These are phyloP conservation scores for Osmanthus fragrans DNA, from an alignment of 257 asterid genomes.

Conservation along the genomic window DNA sequence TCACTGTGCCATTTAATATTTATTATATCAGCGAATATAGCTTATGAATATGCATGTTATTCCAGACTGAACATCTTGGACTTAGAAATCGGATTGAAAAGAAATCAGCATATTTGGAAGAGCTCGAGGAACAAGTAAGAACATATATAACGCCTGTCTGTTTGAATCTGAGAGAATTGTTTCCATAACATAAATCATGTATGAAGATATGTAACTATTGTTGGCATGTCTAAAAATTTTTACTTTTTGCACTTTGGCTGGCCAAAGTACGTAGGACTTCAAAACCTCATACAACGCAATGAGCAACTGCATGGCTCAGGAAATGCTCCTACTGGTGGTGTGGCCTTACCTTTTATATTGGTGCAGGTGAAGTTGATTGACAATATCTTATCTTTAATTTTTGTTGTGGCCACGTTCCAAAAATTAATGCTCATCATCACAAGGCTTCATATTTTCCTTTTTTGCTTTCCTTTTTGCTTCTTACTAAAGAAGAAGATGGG, in stretches of 20 bases:
- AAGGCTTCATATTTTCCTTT: not conserved
- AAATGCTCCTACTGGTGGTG: slow-evolving; percentile 88
- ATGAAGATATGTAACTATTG: slow-evolving; percentile 12
- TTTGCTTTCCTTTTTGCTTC: too few species aligned
- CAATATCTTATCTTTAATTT: not conserved
- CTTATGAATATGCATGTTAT: slow-evolving; percentile 3
- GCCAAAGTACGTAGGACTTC: slow-evolving; percentile 69
- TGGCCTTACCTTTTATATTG: slow-evolving; percentile 84
- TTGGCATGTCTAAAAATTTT: slow-evolving; percentile 14
- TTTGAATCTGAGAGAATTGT: slow-evolving; percentile 11
- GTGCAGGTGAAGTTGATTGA: slow-evolving; percentile 68
- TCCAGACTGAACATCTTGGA: slow-evolving; percentile 66
- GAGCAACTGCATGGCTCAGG: slow-evolving; percentile 74
- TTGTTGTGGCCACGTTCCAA: not conserved
- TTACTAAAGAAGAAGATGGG: not conserved
- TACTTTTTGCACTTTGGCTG: slow-evolving; percentile 12
- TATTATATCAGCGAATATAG: slow-evolving; percentile 16
- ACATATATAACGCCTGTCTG: not conserved
- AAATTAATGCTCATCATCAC: not conserved
- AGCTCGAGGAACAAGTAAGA: slow-evolving; percentile 78
- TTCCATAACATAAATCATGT: not conserved
- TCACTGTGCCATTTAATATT: not conserved
- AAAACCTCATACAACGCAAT: slow-evolving; percentile 70
- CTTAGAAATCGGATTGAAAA: slow-evolving; percentile 69
- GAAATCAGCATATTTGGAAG: slow-evolving; percentile 78